phyloP scores from a whole-genome alignment of 2,329 filamentous ascomycete species.

The Botryosphaeria dothidea region DNA sequence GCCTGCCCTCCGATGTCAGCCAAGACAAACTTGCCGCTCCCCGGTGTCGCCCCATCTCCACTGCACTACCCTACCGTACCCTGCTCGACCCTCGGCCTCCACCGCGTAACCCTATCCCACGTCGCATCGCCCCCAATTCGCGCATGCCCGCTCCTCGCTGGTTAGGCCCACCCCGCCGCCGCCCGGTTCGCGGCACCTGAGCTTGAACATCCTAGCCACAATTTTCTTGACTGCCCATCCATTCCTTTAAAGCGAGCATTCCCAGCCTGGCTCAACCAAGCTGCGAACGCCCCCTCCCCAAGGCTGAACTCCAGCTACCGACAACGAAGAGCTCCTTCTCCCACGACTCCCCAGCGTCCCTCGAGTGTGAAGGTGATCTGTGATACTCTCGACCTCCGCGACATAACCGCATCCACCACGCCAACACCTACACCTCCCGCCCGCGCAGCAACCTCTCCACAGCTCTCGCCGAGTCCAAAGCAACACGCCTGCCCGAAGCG shows the following conservation, averaged over 20 bases:
- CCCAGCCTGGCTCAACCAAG: background rate
- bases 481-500: constrained; percentile 1
- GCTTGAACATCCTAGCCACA: background rate
- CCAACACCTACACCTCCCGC: background rate
- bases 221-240: background rate
- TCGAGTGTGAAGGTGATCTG: constrained; percentile 11
- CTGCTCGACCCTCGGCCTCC: background rate
- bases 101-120: constrained; percentile 13
- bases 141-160: background rate
- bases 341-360: background rate
- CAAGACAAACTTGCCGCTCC: background rate
- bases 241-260: background rate
- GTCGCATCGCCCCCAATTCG: background rate
- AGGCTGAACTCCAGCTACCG: background rate
- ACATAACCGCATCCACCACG: background rate
- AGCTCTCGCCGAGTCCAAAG: background rate
- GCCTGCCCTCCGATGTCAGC: background rate
- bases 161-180: constrained; percentile 10
- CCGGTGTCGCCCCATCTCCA: constrained; percentile 6
- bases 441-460: background rate
- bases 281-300: background rate
- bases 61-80: background rate
- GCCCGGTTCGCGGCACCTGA: background rate
- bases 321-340: background rate
- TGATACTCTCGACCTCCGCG: constrained; percentile 3